Base-by-base conservation (phyloP, 1,139 yeast genomes). In the Taiozyma sp. region DNA sequence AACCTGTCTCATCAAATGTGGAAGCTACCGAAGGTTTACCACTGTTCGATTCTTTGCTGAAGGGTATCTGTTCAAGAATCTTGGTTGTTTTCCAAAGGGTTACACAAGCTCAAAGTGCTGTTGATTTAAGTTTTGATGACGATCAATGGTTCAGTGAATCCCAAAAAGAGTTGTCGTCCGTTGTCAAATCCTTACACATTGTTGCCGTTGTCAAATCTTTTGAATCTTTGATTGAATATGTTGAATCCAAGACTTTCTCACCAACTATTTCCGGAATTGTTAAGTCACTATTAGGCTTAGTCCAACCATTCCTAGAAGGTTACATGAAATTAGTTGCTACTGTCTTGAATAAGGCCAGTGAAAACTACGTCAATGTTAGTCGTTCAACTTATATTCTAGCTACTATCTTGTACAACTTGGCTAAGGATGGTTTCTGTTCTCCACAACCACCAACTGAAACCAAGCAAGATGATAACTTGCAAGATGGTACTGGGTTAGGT, bases 401-500 rank as follows among this genome's bases (percentile, higher is more conserved):
- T n/a, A 70, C 76, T 4, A 65, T 83, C 13, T 73, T 93, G 43
- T 72, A 77, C 54, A 76, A 77, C 9, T 70, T 95, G 43, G 83
- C 96, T 0, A 80, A 81, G n/a, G 80, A 86, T 52, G 99, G 99
- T 0, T 92, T 92, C 78, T 95, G 99, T 65, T 81, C 96, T 4
- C 99, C 99, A 29, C 86, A 87, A 62, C 84, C 87, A 23, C 87
- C 92, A 14, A 73, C 78, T 28, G 93, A 88, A 49, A 80, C 82
- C 51, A 78, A 82, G 54, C 81, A 83, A 22, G 78, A 79, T 53
- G 81, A 81, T 46, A 83, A 87, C 61, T 62, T 84, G 64, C 85
- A 84, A 39, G 89, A 74, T 24, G 99, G 99, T 49, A 89, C 97
- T n/a, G 99, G 99, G 12, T 74, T 93, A 42, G 99, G 99, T 47